These are phyloP conservation scores for Iodosphaeria phyllophila DNA, from an alignment of 2,329 filamentous ascomycete species.

Conservation along the genomic window DNA sequence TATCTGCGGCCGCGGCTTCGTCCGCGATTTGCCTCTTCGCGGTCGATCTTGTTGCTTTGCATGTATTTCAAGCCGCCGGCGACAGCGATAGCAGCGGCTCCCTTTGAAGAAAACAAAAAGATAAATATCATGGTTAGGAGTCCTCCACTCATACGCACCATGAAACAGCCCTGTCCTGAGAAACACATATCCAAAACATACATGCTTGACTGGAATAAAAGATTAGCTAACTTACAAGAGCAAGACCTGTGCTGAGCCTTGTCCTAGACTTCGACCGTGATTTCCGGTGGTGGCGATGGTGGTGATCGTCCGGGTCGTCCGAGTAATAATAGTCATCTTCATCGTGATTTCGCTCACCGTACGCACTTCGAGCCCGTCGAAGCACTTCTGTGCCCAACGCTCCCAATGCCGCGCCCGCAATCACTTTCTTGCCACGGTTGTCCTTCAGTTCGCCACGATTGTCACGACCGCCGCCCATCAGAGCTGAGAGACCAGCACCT, in stretches of 20 bases:
- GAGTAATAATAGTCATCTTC: slow-evolving; percentile 12
- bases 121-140: not conserved
- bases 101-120: no score
- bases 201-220: not conserved
- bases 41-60: slow-evolving; percentile 38
- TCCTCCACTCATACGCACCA: not conserved
- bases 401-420: slow-evolving; percentile 42
- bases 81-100: slow-evolving; percentile 40
- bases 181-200: no score
- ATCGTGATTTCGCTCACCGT: slow-evolving; percentile 30
- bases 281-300: slow-evolving; percentile 18
- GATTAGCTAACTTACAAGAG: slow-evolving; percentile 24
- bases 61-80: slow-evolving; percentile 48
- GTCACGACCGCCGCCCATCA: slow-evolving; percentile 34
- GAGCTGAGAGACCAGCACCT: slow-evolving; percentile 40
- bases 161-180: not conserved
- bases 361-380: slow-evolving; percentile 40
- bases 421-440: slow-evolving; percentile 35
- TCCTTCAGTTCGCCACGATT: slow-evolving; percentile 28
- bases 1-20: slow-evolving; percentile 31
- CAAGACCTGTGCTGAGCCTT: slow-evolving; percentile 40
- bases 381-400: slow-evolving; percentile 43
- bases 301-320: slow-evolving; percentile 16
- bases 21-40: slow-evolving; percentile 37
- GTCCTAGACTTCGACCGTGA: slow-evolving; percentile 16